Conservation (phyloP, 2,329 filamentous ascomycete species). For the Ceratocystis alfenasii region DNA sequence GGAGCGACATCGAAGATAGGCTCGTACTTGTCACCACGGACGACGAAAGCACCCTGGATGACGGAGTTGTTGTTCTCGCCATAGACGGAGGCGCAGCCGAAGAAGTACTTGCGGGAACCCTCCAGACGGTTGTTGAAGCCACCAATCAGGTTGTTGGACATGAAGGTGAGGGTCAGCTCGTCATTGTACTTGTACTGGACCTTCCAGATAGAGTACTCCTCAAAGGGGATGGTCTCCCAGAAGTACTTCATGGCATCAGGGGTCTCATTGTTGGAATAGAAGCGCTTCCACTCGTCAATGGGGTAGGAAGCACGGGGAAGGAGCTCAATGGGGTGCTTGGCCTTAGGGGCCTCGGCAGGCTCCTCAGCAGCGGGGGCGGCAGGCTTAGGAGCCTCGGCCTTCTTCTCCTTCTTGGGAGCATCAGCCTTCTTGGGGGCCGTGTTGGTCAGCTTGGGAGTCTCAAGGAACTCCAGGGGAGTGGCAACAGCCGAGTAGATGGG, state of each 20-base stretch:
- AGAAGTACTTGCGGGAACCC: constrained; percentile 94
- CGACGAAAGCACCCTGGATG: constrained; percentile 85
- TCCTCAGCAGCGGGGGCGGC: constrained; percentile 32
- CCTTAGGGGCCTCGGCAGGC: constrained; percentile 58
- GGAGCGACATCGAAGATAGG: constrained; percentile 94
- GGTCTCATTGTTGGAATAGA: constrained; percentile 94
- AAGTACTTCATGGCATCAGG: constrained; percentile 85
- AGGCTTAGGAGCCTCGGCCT: constrained; percentile 31
- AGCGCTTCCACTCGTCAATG: constrained; percentile 96
- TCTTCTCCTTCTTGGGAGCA: constrained; percentile 44
- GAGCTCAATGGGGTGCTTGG: constrained; percentile 89
- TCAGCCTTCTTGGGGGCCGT: constrained; percentile 66
- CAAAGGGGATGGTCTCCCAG: constrained; percentile 90
- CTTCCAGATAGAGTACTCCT: constrained; percentile 93
- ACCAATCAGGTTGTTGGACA: constrained; percentile 96
- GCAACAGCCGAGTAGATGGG: constrained; percentile 75
- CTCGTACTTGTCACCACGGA: constrained; percentile 76
- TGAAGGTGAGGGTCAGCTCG: constrained; percentile 94
- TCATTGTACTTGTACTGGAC: constrained; percentile 98
- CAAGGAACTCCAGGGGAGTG: constrained; percentile 63
- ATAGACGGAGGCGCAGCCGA: constrained; percentile 81
- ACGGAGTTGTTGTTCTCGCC: constrained; percentile 79
- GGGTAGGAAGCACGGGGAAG: constrained; percentile 69
- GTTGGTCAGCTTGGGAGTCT: constrained; percentile 64
- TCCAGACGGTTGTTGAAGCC: constrained; percentile 97